Percentiles rank a stretch among this genome's conserved stretches.
These are phyloP conservation scores for Royoungia palumana DNA, from an alignment of 768 basidiomycete genomes.

Conservation along the genomic window DNA sequence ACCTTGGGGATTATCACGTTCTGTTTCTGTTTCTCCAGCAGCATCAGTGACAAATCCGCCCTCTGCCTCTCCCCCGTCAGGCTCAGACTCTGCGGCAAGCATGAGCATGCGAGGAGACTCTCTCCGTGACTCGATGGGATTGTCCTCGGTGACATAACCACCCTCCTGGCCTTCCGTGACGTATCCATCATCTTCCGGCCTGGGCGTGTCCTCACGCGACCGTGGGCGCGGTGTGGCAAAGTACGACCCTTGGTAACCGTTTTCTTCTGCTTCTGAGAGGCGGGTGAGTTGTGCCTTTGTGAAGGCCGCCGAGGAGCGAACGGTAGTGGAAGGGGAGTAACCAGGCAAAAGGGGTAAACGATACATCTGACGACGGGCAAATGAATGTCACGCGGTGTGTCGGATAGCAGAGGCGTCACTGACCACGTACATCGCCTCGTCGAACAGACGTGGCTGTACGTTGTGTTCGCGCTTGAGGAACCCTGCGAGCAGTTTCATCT, in stretches of 20 bases:
- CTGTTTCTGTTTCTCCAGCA: conserved; percentile 12
- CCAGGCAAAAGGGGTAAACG: conserved; percentile 89
- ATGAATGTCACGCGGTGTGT: background rate
- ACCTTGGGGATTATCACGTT: conserved; percentile 2
- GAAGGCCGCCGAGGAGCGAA: conserved; percentile 76
- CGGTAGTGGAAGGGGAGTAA: conserved; percentile 77
- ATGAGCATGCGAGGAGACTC: background rate
- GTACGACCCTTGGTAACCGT: conserved; percentile 85
- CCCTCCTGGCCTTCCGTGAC: conserved; percentile 35
- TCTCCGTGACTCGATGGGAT: conserved; percentile 10
- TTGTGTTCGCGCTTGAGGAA: conserved; percentile 95
- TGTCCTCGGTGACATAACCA: conserved; percentile 58
- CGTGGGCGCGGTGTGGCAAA: conserved; percentile 41
- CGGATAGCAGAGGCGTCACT: conserved; percentile 29
- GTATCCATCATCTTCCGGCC: conserved; percentile 20
- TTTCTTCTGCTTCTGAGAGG: conserved; percentile 85
- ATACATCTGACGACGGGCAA: conserved; percentile 60
- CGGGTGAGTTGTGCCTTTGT: conserved; percentile 59
- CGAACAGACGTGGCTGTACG: conserved; percentile 79
- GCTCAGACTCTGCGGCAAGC: conserved; percentile 7
- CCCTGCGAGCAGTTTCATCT: conserved; percentile 77
- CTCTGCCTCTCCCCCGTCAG: conserved; percentile 14
- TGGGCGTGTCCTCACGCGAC: conserved; percentile 16
- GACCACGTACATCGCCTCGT: conserved; percentile 91
- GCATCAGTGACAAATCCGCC: conserved; percentile 12